Evolutionary conservation across 441 rosid species (phyloP).

Genomic region (Eutrema salsugineum): DNA sequence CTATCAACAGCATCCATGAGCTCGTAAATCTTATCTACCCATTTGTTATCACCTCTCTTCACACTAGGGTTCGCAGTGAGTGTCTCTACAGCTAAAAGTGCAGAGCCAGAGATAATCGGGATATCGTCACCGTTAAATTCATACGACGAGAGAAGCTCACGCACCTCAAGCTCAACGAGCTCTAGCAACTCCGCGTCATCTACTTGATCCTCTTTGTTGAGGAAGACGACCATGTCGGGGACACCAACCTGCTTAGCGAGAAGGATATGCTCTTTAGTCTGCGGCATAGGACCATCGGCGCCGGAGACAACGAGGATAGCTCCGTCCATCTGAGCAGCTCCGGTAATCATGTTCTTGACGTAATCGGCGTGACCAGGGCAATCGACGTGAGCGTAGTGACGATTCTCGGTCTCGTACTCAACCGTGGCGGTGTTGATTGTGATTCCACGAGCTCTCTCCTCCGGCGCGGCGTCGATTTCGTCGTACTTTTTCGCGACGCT

Average conservation of each 20-base stretch:
- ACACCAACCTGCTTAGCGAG: conserved; percentile 91
- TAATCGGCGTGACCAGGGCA: conserved; percentile 96
- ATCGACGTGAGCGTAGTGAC: conserved; percentile 93
- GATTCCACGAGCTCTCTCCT: conserved; percentile 94
- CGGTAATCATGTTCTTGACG: conserved; percentile 89
- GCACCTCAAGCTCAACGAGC: conserved; percentile 94
- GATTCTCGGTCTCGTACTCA: conserved; percentile 84
- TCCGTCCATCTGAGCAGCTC: conserved; percentile 93
- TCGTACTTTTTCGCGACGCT: conserved; percentile 87
- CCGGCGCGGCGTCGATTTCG: conserved; percentile 99
- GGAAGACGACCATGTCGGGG: conserved; percentile 85
- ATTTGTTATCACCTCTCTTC: conserved; percentile 74
- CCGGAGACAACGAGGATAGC: conserved; percentile 87
- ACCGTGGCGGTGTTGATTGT: conserved; percentile 96
- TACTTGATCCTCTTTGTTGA: conserved; percentile 91
- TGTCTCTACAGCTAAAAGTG: conserved; percentile 78
- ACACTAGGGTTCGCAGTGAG: conserved; percentile 66
- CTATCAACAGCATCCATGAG: conserved; percentile 94
- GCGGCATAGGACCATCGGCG: conserved; percentile 92
- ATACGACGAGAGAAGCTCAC: conserved; percentile 79
- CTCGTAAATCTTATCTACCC: conserved; percentile 96
- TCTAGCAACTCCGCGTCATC: conserved; percentile 90
- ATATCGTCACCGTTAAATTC: conserved; percentile 88
- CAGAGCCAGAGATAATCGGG: conserved; percentile 81
- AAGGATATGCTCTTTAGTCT: conserved; percentile 87